phyloP scores from a whole-genome alignment of 2,329 filamentous ascomycete genomes.

The Alternaria alternata region DNA sequence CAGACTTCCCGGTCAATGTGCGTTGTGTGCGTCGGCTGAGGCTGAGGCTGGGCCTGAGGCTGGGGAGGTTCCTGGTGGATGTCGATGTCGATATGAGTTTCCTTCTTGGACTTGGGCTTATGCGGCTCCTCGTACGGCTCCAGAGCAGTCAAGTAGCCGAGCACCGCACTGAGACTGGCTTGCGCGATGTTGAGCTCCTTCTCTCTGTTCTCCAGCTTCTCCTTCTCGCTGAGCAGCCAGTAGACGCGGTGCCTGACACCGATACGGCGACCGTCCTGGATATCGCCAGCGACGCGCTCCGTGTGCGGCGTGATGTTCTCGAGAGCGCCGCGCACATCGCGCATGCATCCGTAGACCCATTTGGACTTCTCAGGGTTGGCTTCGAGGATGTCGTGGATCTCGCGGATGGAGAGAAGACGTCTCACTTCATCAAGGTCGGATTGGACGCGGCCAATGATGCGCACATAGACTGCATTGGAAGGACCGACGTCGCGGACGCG shows the following conservation, averaged over 20 bases:
- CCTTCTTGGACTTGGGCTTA: conserved; percentile 32
- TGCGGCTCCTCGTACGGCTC: conserved; percentile 41
- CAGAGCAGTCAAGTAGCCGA: conserved; percentile 46
- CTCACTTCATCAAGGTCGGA: conserved; percentile 50
- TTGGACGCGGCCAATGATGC: conserved; percentile 49
- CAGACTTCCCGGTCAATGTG: conserved; percentile 41
- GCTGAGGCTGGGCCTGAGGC: background rate
- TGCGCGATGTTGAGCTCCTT: conserved; percentile 48
- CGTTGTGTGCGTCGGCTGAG: conserved; percentile 29
- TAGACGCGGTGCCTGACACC: conserved; percentile 48
- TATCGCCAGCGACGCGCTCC: conserved; percentile 45
- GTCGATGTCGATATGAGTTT: conserved; percentile 44
- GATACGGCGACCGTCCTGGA: conserved; percentile 46
- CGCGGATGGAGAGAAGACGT: conserved; percentile 48
- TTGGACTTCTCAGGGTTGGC: conserved; percentile 48
- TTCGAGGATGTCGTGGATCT: conserved; percentile 50
- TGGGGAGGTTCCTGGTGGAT: conserved; percentile 31
- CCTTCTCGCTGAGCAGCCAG: conserved; percentile 52
- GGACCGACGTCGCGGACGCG: conserved; percentile 48
- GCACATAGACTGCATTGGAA: conserved; percentile 50
- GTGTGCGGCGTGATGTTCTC: conserved; percentile 50
- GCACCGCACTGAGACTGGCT: conserved; percentile 46
- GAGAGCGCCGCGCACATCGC: conserved; percentile 47
- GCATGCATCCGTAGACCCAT: conserved; percentile 50
- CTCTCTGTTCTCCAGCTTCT: conserved; percentile 50